Evolutionary conservation across 805 yeast genomes (phyloP), one percentile per base, ranked within the genome.

Genomic region (Saccharomycopsis sp.): DNA sequence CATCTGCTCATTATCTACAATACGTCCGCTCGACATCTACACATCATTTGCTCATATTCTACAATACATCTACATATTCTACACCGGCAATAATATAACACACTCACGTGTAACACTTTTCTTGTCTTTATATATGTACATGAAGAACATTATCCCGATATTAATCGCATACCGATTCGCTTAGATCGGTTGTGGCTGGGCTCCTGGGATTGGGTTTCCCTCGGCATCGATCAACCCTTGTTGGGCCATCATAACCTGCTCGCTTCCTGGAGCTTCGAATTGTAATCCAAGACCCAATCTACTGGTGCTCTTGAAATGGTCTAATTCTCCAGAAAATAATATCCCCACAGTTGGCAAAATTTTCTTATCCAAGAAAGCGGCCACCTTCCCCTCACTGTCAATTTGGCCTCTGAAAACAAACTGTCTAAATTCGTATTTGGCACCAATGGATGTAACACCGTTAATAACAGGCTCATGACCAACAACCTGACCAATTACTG

Each of bases 371-470:
- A 94, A 78, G 79, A 91, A 84, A 67, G 91, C 89, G 58, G 89
- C 81, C 56, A 93, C 96, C 76, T 89, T 90, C 75, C 99, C 99
- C 61, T 81, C 78, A 55, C 96, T 84, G 76, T 91, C 97, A 62
- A 94, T 70, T 74, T 92, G 96, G 70, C 97, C 97, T 76, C 99
- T 85, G 83, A 91, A 91, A 57, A 90, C 86, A 59, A 96, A 86
- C 75, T 90, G 96, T 78, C 97, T 90, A 82, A 90, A 94, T 78
- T 94, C 98, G 75, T 93, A 93, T 77, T 93, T 94, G 68, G 97
- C 96, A 75, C 97, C 99, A 59, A 93, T 72, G 61, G 97, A 88
- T 67, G 99, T 92, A 68, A 82, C 81, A 70, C 96, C 98, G 70
- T 93, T 97, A 60, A 92, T 79, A 51, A 86, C 84, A 38, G 96